Base-by-base conservation (phyloP, 164 flowering plant genomes). In the Vitis labrusca region DNA sequence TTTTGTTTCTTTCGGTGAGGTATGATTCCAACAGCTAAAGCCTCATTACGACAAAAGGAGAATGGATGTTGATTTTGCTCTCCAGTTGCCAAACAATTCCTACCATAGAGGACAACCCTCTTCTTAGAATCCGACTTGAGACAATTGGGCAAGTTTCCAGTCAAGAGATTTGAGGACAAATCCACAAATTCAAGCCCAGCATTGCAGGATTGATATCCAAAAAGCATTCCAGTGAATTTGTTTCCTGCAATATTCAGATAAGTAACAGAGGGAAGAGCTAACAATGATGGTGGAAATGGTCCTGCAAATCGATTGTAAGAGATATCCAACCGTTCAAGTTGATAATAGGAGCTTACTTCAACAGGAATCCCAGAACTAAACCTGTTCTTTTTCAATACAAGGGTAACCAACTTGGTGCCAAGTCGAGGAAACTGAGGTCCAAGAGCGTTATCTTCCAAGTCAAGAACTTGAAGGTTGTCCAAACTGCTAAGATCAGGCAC, bases 401-500 rank as follows among this genome's bases (percentile, higher is more conserved):
- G 80, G 9, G 77, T 76, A 44, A 86, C 84, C 72, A 96, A 66
- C 78, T 90, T 87, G 65, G 74, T 78, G 3, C 83, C 85, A 60
- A 92, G 80, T 47, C 50, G 73, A 32, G 99, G 99, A 79, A 92
- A 93, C 71, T 72, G 79, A 23, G 96, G 89, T 44, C 97, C 98
- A 8, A 93, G 76, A 37, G 63, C 70, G 71, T 96, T 96, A 52
- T 86, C 79, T 71, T 82, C 91, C 83, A 93, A 75, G 60, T 96
- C 90, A 11, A 96, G 90, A 50, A 88, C 88, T 79, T 93, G 97
- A 68, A 96, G 97, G 70, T 96, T 89, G n/a, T 76, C 85, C 83
- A 93, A 83, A 65, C 84, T 73, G 66, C 91, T 84, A 16, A 96
- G 79, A 80, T 93, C 92, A 54, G 98, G 98, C 44, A 96, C 88